phyloP scores from a whole-genome alignment of 75 land plant genomes.

The Sequoiadendron giganteum region DNA sequence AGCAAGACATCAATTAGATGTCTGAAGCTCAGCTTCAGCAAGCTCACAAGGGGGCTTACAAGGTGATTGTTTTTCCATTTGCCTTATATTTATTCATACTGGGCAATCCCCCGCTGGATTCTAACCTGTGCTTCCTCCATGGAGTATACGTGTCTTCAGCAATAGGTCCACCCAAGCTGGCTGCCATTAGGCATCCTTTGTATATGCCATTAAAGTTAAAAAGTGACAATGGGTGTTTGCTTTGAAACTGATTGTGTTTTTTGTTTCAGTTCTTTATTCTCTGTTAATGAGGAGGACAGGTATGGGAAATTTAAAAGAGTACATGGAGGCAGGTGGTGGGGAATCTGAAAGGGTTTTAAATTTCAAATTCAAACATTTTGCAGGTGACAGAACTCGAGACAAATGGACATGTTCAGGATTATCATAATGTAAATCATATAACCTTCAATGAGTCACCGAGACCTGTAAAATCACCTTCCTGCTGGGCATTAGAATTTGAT shows the following conservation, averaged over 20 bases:
- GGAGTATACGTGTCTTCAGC: no score
- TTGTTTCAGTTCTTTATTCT: background rate
- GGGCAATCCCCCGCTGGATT: no score
- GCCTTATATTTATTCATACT: no score
- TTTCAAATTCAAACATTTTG: constrained; percentile 5
- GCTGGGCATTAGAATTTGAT: constrained; percentile 50
- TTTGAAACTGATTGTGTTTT: background rate
- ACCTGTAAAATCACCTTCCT: constrained; percentile 21
- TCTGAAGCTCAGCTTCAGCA: no score
- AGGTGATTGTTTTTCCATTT: background rate
- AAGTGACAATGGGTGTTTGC: background rate
- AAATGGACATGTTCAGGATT: constrained; percentile 15
- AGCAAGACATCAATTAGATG: background rate
- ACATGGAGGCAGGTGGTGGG: constrained; percentile 17
- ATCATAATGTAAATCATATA: constrained; percentile 11
- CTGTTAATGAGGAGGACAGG: background rate
- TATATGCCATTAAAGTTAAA: no score
- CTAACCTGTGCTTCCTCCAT: no score
- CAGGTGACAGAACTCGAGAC: constrained; percentile 25
- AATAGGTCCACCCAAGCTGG: no score
- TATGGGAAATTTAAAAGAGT: background rate
- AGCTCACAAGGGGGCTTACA: no score
- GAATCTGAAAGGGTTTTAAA: background rate
- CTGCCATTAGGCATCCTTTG: no score
- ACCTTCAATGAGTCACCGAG: constrained; percentile 22